Evolutionary conservation across 2,329 filamentous ascomycete genomes (phyloP), one percentile per base, ranked within the genome.

Genomic region (Sclerotinia sclerotiorum): DNA sequence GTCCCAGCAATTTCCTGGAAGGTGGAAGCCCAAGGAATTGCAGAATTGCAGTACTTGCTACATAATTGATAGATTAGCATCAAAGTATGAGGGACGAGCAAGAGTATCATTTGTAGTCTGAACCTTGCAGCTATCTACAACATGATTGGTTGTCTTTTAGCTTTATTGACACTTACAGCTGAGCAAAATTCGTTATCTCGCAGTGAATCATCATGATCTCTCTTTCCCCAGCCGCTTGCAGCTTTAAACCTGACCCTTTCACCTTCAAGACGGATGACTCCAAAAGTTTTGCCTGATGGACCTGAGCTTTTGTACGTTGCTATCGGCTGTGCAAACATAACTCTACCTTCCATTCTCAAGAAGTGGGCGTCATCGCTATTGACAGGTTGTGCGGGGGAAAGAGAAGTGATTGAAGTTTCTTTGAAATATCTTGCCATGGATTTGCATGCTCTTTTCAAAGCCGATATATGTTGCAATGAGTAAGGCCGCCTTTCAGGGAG

Each of bases 21-120:
- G 52, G n/a, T 48, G 48, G 13, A 49, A 60, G 17, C 65, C 65
- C 8, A 67, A n/a, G 5, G 35, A 49, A 32, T 58, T 60, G 32
- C 65, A 67, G n/a, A 67, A 67, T 49, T 51, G 42, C 19, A 67
- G 17, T 17, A 67, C 55, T 51, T 39, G 46, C 60, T 63, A 24
- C 21, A 42, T 5, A 39, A 8, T 63, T 3, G 17, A 42, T 19
- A 51, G 3, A 51, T 63, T 42, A 63, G 46, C 32, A 63, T 24
- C 11, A 3, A 46, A 2, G 11, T 19, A 15, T 19, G 11, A 39
- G 3, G 8, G 39, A 10, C 4, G 10, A 24, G 17, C 2, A 51
- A 10, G 15, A 19, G 7, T 5, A 32, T 27, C 11, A 17, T 27
- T 2, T 39, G 7, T 27, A n/a, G 8, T 24, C 46, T 39, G 29